These are phyloP conservation scores for Linderina pennispora DNA, from an alignment of 192 early-diverging fungal genomes.

Conservation along the genomic window DNA sequence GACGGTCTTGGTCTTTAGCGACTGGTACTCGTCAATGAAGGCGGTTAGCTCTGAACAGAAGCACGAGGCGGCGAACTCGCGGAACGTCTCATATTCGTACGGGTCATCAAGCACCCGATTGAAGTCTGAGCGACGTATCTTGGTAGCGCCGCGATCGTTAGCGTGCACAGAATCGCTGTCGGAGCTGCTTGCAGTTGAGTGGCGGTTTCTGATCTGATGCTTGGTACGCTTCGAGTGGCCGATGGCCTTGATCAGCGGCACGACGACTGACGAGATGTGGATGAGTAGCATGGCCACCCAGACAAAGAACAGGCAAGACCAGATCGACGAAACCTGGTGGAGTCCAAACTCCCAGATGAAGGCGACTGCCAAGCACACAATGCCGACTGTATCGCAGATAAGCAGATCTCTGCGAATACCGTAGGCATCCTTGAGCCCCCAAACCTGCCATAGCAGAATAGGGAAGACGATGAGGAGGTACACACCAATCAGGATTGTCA, in stretches of 20 bases:
- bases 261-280: slow-evolving; percentile 15
- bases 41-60: slow-evolving; percentile 45
- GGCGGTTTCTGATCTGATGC: slow-evolving; percentile 24
- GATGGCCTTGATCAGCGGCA: slow-evolving; percentile 25
- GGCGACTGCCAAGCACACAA: slow-evolving; percentile 9
- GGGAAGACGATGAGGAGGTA: slow-evolving; percentile 23
- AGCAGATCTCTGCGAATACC: slow-evolving; percentile 39
- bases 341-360: slow-evolving; percentile 28
- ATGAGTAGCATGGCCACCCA: slow-evolving; percentile 20
- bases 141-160: slow-evolving; percentile 18
- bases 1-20: slow-evolving; percentile 30
- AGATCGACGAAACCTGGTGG: slow-evolving; percentile 4
- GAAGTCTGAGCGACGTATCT: slow-evolving; percentile 32
- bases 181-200: slow-evolving; percentile 25
- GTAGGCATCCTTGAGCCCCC: slow-evolving; percentile 33
- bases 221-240: no score
- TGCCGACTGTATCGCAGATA: slow-evolving; percentile 16
- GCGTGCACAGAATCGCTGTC: slow-evolving; percentile 24
- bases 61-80: slow-evolving; percentile 44
- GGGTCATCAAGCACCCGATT: slow-evolving; percentile 29
- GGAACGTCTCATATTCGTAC: slow-evolving; percentile 40
- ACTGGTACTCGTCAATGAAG: slow-evolving; percentile 42
- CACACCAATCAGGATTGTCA: slow-evolving; percentile 1
- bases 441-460: slow-evolving; percentile 18
- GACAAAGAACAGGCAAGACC: slow-evolving; percentile 36